Conservation (phyloP, 75 land plant genomes). For the Pseudotsuga menziesii region DNA sequence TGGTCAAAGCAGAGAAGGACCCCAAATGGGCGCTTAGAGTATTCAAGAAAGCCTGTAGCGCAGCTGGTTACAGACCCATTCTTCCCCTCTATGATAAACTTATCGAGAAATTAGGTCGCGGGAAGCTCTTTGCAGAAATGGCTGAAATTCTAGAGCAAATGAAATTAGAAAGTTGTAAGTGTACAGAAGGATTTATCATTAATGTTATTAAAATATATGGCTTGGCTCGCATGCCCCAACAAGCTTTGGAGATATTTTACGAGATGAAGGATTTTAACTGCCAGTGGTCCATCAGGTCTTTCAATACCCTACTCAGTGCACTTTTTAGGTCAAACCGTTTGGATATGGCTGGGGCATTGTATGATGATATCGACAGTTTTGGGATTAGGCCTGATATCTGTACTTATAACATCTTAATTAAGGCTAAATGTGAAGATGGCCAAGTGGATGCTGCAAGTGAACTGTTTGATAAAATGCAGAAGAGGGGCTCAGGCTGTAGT, state of each 20-base stretch:
- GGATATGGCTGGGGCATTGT: constrained; percentile 13
- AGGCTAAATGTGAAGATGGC: constrained; percentile 17
- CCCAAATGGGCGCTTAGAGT: too few relatives aligned
- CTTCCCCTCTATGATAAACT: constrained; percentile 41
- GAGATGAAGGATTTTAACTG: constrained; percentile 4
- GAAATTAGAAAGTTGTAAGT: constrained; percentile 6
- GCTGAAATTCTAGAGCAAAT: constrained; percentile 23
- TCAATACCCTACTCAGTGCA: constrained; percentile 34
- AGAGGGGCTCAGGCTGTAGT: constrained; percentile 16
- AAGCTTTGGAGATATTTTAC: constrained; percentile 18
- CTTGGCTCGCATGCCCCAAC: too few relatives aligned
- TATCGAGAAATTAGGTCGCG: constrained; percentile 46
- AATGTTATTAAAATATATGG: constrained; percentile 13
- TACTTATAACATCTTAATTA: constrained; percentile 38
- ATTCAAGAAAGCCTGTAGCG: too few relatives aligned
- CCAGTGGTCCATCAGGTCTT: constrained; percentile 13
- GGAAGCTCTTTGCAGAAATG: constrained; percentile 44
- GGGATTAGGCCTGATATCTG: constrained; percentile 25
- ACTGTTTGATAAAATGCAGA: constrained; percentile 14
- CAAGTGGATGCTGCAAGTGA: constrained; percentile 18
- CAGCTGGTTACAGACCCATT: constrained; percentile 4
- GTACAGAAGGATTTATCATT: too few relatives aligned
- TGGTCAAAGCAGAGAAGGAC: too few relatives aligned
- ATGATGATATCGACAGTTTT: constrained; percentile 4
- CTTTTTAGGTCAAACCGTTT: constrained; percentile 12